These are phyloP conservation scores for Salvia sclarea DNA, from an alignment of 305 asterid species.

Conservation along the genomic window DNA sequence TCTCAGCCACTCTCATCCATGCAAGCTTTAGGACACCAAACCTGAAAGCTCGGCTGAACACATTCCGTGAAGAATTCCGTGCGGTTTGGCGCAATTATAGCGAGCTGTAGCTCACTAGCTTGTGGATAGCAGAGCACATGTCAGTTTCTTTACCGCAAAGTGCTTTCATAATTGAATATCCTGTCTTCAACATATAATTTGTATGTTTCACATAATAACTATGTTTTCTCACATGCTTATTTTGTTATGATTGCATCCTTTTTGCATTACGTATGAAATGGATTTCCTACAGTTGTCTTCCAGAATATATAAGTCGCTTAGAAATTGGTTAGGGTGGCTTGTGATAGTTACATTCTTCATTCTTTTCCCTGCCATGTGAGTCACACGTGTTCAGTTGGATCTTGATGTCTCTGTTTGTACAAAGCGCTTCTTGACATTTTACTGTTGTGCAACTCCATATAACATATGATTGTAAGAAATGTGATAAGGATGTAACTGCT, in stretches of 20 bases:
- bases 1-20: slow-evolving; percentile 73
- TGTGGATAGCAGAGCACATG: slow-evolving; percentile 34
- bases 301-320: not conserved
- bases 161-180: slow-evolving; percentile 22
- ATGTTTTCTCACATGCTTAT: not conserved
- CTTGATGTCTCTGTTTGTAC: not conserved
- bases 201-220: not conserved
- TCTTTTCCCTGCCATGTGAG: slow-evolving; percentile 2
- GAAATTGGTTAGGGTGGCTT: not conserved
- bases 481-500: not conserved
- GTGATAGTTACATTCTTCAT: slow-evolving; percentile 4
- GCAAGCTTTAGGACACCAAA: slow-evolving; percentile 87
- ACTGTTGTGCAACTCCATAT: not conserved
- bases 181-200: not conserved
- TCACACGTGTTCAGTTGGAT: not conserved
- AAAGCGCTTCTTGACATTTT: slow-evolving; percentile 5
- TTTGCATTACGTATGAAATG: not conserved
- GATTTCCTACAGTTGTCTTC: not conserved
- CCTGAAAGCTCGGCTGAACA: slow-evolving; percentile 92
- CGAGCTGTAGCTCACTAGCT: slow-evolving; percentile 82
- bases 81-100: slow-evolving; percentile 97
- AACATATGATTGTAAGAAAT: not conserved
- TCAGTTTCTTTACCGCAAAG: slow-evolving; percentile 37
- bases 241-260: not conserved
- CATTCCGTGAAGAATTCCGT: slow-evolving; percentile 96